Percentiles rank a stretch among this genome's conserved stretches.
phyloP scores from a whole-genome alignment of 495 filamentous ascomycete genomes.

The Lasiosphaeris hirsuta region DNA sequence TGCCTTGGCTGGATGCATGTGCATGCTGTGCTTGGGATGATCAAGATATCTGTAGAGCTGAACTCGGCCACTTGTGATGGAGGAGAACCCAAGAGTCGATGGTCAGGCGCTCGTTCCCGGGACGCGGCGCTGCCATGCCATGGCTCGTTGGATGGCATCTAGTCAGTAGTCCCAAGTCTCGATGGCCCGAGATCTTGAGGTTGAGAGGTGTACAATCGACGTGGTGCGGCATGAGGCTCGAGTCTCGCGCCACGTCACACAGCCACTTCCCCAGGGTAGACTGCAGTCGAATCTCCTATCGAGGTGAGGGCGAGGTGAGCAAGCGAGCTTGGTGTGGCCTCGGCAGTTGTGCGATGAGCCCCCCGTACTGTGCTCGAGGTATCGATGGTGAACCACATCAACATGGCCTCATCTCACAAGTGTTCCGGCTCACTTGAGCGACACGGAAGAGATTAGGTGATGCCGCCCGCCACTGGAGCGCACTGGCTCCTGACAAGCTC shows the following conservation, averaged over 20 bases:
- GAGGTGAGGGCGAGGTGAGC: neutral
- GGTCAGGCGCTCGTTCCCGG: neutral
- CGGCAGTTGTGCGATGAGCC: slow-evolving; percentile 4
- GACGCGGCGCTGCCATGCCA: neutral
- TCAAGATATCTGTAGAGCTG: too few species aligned
- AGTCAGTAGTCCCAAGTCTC: neutral
- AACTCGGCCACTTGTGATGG: too few species aligned
- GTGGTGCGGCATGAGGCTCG: neutral
- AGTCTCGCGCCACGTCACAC: neutral
- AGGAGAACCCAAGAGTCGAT: neutral
- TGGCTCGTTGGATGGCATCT: neutral
- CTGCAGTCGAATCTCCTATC: neutral
- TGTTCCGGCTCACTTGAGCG: too few species aligned
- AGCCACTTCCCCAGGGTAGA: neutral
- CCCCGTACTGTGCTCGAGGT: too few species aligned
- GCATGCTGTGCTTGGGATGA: too few species aligned
- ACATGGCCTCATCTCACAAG: too few species aligned
- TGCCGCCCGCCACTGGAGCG: too few species aligned
- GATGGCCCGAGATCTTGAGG: neutral
- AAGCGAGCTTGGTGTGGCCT: neutral
- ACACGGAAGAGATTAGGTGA: too few species aligned
- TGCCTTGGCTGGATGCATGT: too few species aligned
- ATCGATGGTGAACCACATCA: too few species aligned
- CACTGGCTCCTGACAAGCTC: too few species aligned
- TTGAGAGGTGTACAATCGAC: neutral